A percentile compares a stretch with the other conserved stretches of the same genome.
These are phyloP conservation scores for Fomes fomentarius DNA, from an alignment of 1,284 basidiomycete species.

Conservation along the genomic window DNA sequence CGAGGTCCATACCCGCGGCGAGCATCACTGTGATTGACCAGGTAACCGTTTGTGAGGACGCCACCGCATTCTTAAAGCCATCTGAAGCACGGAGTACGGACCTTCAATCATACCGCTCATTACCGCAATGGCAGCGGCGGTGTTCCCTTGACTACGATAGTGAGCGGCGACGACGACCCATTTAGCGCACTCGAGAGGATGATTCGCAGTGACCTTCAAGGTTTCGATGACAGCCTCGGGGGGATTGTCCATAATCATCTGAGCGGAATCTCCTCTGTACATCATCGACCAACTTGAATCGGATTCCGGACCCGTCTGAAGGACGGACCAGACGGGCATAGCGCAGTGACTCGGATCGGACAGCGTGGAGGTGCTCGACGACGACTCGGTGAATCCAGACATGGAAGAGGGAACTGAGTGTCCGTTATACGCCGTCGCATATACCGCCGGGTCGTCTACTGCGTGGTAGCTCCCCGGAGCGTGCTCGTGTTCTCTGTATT, in stretches of 20 bases:
- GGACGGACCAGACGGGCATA: neutral
- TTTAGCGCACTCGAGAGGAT: constrained; percentile 46
- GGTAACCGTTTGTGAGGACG: neutral
- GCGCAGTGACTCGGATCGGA: too few species aligned
- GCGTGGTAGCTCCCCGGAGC: too few species aligned
- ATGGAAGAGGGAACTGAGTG: neutral
- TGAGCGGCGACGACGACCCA: constrained; percentile 59
- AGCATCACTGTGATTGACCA: constrained; percentile 38
- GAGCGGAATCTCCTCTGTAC: neutral
- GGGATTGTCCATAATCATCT: constrained; percentile 43
- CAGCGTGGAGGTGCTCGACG: neutral
- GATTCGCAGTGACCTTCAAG: constrained; percentile 39
- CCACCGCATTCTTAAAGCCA: too few species aligned
- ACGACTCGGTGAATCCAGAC: neutral
- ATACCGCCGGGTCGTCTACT: too few species aligned
- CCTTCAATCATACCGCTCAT: constrained; percentile 52
- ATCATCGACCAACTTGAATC: neutral
- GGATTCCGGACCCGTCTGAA: neutral
- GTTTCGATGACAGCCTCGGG: constrained; percentile 48
- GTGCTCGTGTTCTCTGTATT: neutral
- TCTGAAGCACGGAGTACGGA: too few species aligned
- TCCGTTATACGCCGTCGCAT: too few species aligned
- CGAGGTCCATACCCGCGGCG: constrained; percentile 37
- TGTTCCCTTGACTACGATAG: constrained; percentile 52
- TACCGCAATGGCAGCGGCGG: constrained; percentile 47